Base-by-base conservation (phyloP, 805 yeast genomes). In the Ogataea ramenticola region DNA sequence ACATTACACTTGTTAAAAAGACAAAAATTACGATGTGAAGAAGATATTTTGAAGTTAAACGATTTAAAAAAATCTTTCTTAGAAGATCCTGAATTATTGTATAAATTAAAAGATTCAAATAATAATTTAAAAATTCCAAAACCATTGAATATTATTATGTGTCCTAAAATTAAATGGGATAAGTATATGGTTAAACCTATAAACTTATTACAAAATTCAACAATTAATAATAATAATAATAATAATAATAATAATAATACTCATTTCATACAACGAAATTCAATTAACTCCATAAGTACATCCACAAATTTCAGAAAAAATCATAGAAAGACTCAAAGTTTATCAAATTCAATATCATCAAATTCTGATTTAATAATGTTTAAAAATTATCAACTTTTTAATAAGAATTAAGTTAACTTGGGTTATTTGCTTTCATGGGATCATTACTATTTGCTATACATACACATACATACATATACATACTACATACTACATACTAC, bases 81-180 rank as follows among this genome's bases (percentile, higher is more conserved):
- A 26, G 11, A 36, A n/a, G 44, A 49, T 26, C 51, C 53, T 2
- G 14, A n/a, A 12, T 46, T 49, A 30, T 31, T 49, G 9, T 30
- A 24, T 17, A 21, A 45, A 31, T 35, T 45, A 19, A 42, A 43
- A 33, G 17, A 35, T 35, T 8, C 22, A 26, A 5, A 5, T 5
- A 8, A 12, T 24, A 10, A 24, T 24, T 24, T 24, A 15, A 3
- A 39, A 1, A 44, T 51, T 2, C 55, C 55, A 3, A 39, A 41
- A 27, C 40, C 46, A 29, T 26, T 43, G 8, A 44, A 46, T 40
- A 41, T 51, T 4, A 24, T 48, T 15, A 41, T 31, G 22, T 44
- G 45, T n/a, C 50, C 50, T 1, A 12, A n/a, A 9, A 42, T 47
- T 15, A 46, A 40, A 12, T 47, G 50, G 50, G 46, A 46, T n/a